phyloP scores from a whole-genome alignment of 1,284 basidiomycete species.

The Ceratobasidium sp. region DNA sequence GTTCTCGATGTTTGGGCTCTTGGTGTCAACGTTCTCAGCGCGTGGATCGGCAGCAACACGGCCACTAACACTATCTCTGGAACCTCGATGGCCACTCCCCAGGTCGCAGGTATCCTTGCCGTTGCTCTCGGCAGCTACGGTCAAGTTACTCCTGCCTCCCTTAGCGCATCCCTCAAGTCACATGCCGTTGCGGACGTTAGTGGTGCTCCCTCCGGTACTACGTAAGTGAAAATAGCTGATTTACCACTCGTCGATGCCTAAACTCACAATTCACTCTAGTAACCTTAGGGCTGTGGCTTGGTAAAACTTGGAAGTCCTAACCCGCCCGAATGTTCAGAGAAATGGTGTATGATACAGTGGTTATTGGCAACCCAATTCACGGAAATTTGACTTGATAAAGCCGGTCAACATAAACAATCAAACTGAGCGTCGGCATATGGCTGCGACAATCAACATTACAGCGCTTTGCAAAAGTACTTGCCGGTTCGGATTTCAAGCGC shows the following conservation, averaged over 20 bases:
- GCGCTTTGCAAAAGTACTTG: too few relatives aligned
- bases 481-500: too few relatives aligned
- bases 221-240: not conserved
- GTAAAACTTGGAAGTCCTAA: too few relatives aligned
- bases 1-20: constrained; percentile 51
- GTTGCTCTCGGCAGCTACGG: constrained; percentile 26
- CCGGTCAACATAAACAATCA: too few relatives aligned
- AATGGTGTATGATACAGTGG: too few relatives aligned
- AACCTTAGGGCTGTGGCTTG: constrained; percentile 38
- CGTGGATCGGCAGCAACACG: constrained; percentile 72
- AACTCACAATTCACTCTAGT: not conserved
- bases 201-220: constrained; percentile 29
- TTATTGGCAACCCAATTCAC: too few relatives aligned
- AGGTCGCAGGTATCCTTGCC: constrained; percentile 46
- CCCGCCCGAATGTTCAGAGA: too few relatives aligned
- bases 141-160: constrained; percentile 6
- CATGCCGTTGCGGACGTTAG: constrained; percentile 11
- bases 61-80: constrained; percentile 80
- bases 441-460: too few relatives aligned
- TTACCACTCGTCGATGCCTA: not conserved
- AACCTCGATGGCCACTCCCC: constrained; percentile 72
- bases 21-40: constrained; percentile 83
- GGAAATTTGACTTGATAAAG: too few relatives aligned
- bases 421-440: too few relatives aligned
- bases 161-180: constrained; percentile 29